Evolutionary conservation across 805 yeast genomes (phyloP).

Genomic region (Brettanomyces bruxellensis): DNA sequence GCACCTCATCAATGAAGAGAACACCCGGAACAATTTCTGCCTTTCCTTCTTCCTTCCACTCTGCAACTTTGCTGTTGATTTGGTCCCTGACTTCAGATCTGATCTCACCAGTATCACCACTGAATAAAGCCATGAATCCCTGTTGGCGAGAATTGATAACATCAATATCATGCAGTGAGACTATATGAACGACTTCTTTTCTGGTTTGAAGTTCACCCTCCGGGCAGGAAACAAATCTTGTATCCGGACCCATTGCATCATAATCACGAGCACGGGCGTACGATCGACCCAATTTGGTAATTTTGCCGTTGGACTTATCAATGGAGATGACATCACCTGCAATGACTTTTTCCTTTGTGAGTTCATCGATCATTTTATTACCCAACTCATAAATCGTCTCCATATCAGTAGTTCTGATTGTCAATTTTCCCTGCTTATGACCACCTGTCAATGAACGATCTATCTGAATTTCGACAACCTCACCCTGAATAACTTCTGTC

Average conservation of each 20-base stretch:
- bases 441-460: constrained; percentile 92
- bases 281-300: constrained; percentile 94
- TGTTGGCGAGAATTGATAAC: constrained; percentile 93
- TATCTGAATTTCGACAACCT: constrained; percentile 91
- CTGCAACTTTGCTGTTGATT: constrained; percentile 62
- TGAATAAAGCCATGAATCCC: constrained; percentile 39
- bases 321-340: constrained; percentile 96
- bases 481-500: constrained; percentile 97
- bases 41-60: constrained; percentile 95
- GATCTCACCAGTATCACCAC: constrained; percentile 93
- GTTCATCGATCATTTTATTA: constrained; percentile 65
- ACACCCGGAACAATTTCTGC: constrained; percentile 99
- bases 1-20: constrained; percentile 93
- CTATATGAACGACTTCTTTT: constrained; percentile 96
- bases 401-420: constrained; percentile 84
- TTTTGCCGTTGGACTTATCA: constrained; percentile 96
- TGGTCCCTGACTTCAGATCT: constrained; percentile 75
- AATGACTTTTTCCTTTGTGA: constrained; percentile 84
- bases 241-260: constrained; percentile 95
- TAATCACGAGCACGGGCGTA: constrained; percentile 98
- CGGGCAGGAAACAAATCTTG: constrained; percentile 84
- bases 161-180: constrained; percentile 91
- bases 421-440: constrained; percentile 67
- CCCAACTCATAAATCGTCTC: constrained; percentile 67
- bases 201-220: constrained; percentile 98